A percentile compares a stretch with the other conserved stretches of the same genome.
phyloP scores from a whole-genome alignment of 2,329 filamentous ascomycete species.

The Scytalidium lignicola region DNA sequence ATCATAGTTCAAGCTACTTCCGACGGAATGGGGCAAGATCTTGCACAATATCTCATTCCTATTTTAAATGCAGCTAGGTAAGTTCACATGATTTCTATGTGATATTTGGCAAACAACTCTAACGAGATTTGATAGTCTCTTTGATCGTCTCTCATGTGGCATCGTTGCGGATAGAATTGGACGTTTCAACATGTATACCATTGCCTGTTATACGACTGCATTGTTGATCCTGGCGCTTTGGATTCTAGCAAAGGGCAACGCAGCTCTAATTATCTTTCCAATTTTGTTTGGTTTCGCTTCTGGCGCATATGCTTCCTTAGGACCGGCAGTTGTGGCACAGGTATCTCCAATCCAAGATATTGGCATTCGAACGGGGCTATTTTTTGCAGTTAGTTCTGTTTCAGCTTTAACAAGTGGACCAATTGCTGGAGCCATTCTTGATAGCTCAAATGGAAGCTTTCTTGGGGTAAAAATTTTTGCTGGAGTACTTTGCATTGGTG shows the following conservation, averaged over 20 bases:
- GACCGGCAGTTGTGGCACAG: slow-evolving; percentile 7
- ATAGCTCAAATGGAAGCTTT: slow-evolving; percentile 3
- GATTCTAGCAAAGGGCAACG: slow-evolving; percentile 17
- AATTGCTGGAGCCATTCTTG: slow-evolving; percentile 9
- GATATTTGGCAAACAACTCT: background rate
- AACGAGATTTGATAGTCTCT: slow-evolving; percentile 28
- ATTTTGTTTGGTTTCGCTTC: slow-evolving; percentile 26
- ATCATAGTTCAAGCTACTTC: slow-evolving; percentile 32
- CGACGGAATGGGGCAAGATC: slow-evolving; percentile 37
- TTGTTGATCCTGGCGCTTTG: slow-evolving; percentile 23
- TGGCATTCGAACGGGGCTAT: slow-evolving; percentile 10
- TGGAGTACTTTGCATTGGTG: slow-evolving; percentile 13
- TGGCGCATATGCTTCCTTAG: slow-evolving; percentile 20
- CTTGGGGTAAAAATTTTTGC: slow-evolving; percentile 17
- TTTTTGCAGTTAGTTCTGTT: slow-evolving; percentile 8
- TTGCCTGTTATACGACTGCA: slow-evolving; percentile 12
- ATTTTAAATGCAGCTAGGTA: slow-evolving; percentile 43
- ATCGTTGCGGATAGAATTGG: slow-evolving; percentile 26
- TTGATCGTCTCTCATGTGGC: slow-evolving; percentile 25
- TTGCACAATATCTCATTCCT: slow-evolving; percentile 45
- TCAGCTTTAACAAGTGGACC: slow-evolving; percentile 8
- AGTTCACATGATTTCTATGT: background rate
- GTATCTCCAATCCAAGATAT: slow-evolving; percentile 9
- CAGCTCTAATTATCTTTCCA: slow-evolving; percentile 21
- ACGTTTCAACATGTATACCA: slow-evolving; percentile 21